Base-by-base conservation (phyloP, 163 green algal genomes). In the Volvox carteri region DNA sequence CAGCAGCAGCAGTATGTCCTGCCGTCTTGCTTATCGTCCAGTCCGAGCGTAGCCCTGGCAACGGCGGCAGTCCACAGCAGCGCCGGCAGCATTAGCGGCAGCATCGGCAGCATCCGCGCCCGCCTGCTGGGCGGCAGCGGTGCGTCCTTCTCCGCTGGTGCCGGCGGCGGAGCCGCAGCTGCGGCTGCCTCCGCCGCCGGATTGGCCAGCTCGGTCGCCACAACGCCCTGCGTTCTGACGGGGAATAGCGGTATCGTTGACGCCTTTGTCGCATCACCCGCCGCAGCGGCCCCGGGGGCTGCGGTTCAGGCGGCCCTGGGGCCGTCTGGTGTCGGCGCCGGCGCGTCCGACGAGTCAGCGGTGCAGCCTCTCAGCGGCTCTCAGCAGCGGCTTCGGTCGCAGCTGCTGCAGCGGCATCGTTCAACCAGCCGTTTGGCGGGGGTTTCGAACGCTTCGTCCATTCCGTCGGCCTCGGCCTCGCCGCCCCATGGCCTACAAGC, bases 341-440 rank as follows among this genome's bases (percentile, higher is more conserved):
- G n/a, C 48, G 48, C 75, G 0, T 16, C 12, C 18, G 54, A 42
- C 3, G 23, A 39, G n/a, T 12, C 25, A 2, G 1, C 23, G 14
- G 14, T 52, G 76, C 16, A 19, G 52, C 8, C 3, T 21, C 41
- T 25, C 1, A 30, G 33, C n/a, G 75, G 48, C 4, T 54, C 54
- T 21, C 50, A 35, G 28, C 48, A 50, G 75, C 30, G 16, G 30
- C 48, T 52, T 28, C 54, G 56, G 18, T 60, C 39, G 7, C 54
- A 74, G 25, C 44, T 85, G 78, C 78, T 86, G 78, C 39, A 50
- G 78, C 58, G 78, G 78, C 78, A 86, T n/a, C 58, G 78, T 28
- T 86, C 78, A 25, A 86, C 78, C n/a, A 86, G 78, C 44, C 78
- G 78, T 3, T 41, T 86, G 41, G 78, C 78, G 56, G 78, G 78